A percentile compares a stretch with the other conserved stretches of the same genome.
Evolutionary conservation across 2,329 filamentous ascomycete genomes (phyloP).

Genomic region (Colletotrichum higginsianum): DNA sequence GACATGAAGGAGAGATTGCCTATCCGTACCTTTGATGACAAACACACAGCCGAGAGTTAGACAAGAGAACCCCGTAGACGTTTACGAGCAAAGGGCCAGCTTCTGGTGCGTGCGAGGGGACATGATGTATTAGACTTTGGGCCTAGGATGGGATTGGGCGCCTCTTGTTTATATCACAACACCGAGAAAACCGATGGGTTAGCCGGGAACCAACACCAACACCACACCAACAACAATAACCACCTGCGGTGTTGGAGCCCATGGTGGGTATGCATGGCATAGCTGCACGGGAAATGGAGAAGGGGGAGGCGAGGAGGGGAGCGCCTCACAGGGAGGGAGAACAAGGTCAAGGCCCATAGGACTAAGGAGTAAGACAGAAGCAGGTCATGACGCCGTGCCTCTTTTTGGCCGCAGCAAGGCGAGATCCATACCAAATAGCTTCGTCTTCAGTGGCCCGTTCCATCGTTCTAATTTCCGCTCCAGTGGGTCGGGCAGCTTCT

Average conservation of each 20-base stretch:
- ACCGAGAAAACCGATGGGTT: not conserved
- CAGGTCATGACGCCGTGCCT: conserved; percentile 12
- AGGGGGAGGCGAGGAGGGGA: not conserved
- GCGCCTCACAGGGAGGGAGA: not conserved
- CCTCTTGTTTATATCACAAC: conserved; percentile 33
- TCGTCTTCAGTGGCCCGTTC: conserved; percentile 20
- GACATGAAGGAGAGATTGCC: conserved; percentile 1
- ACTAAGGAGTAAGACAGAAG: conserved; percentile 9
- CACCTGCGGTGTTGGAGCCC: not conserved
- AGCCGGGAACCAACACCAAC: conserved; percentile 12
- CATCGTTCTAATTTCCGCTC: conserved; percentile 32
- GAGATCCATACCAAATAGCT: conserved; percentile 28
- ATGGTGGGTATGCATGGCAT: conserved; percentile 14
- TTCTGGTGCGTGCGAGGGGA: conserved; percentile 24
- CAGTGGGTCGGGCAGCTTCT: conserved; percentile 27
- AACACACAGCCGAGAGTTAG: conserved; percentile 6
- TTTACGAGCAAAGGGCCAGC: conserved; percentile 15
- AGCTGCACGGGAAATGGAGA: not conserved
- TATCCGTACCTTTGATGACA: conserved; percentile 21
- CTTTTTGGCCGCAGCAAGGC: conserved; percentile 21
- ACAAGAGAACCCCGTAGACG: conserved; percentile 19
- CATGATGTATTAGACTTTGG: not conserved
- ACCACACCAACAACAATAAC: too few relatives aligned
- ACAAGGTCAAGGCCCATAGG: too few relatives aligned
- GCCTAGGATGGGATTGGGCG: conserved; percentile 6